Base-by-base conservation (phyloP, 148 eudicot genomes). In the Rhododendron simsii region DNA sequence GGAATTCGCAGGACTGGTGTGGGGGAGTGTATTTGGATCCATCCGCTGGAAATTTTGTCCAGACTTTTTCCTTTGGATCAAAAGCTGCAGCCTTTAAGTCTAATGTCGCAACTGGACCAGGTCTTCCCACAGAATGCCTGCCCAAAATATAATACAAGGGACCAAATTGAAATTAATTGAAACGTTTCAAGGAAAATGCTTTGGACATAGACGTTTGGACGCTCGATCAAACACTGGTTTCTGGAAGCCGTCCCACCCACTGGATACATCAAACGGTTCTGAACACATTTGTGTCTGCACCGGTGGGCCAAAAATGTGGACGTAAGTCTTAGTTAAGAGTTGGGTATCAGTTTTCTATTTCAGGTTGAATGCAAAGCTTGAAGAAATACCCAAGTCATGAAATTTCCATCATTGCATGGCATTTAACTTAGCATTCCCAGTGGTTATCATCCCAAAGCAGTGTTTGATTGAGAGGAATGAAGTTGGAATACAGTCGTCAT, bases 61-160 rank as follows among this genome's bases (percentile, higher is more conserved):
- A 98, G 15, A 89, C 90, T 83, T 98, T 98, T 53, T 94, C 99
- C 87, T 90, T 95, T 2, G 99, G 96, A 75, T 98, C 95, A 65
- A 98, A 98, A 80, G 98, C 99, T 5, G 98, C 93, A 39, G 99
- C 65, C 90, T 91, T 95, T n/a, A 98, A 86, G 86, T 94, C 98
- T 5, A 95, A 92, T 15, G 93, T 92, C 82, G 94, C 87, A 33
- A 87, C 90, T n/a, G 99, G 98, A 82, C 96, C 98, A 2, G 95
- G 96, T 86, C 95, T 93, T 69, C 98, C 98, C 20, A 98, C 99
- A 71, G 99, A 93, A 91, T 98, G 99, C 94, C 99, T 97, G 87
- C 59, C 37, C 78, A 41, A 41, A 20, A 84, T 37, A 41, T n/a
- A 0, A 71, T 41, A 71, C 6, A 12, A 71, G 16, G 76, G 76